Base-by-base conservation (phyloP, 495 filamentous ascomycete genomes). In the Staphylotrichum longicolle region DNA sequence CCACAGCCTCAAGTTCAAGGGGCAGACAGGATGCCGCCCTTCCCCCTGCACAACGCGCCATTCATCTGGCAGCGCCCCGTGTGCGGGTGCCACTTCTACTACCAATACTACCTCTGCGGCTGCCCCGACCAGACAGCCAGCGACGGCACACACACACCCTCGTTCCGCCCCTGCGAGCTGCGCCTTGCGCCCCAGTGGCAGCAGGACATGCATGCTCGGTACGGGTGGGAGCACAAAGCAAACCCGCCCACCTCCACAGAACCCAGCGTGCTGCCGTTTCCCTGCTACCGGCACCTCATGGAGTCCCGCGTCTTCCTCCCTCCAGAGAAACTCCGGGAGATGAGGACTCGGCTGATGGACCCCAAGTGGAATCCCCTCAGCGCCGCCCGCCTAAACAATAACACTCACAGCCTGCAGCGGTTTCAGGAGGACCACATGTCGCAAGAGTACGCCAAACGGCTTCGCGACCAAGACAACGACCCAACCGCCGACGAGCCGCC, bases 71-170 rank as follows among this genome's bases (percentile, higher is more conserved):
- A 54, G 4, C 49, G 37, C 11, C 33, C 49, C 32, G 32, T 30
- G 34, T 61, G 58, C 42, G 41, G 33, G 9, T 61, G 58, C 33
- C 50, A 61, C 9, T 54, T 37, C 14, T 61, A 15, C 15, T 47
- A 37, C 41, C 58, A 61, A 9, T 61, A 20, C 33, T 54, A 61
- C 50, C 42, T 54, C 50, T 61, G 58, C 50, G 58, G 58, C 10
- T 61, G 58, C 41, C 58, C 58, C 6, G 58, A 61, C 45, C 44
- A 2, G 2, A 33, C 37, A 6, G 14, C 5, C n/a, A 10, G 27
- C 37, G 40, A 5, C 20, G 12, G 10, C 39, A 8, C 4, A 10
- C 50, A 61, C 50, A 7, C n/a, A 1, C 58, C 39, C 14, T 44
- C 34, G 20, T 27, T 53, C 15, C 20, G 14, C 3, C 20, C 34